Evolutionary conservation across 1,284 basidiomycete species (phyloP).

Genomic region (Coriolopsis trogii): DNA sequence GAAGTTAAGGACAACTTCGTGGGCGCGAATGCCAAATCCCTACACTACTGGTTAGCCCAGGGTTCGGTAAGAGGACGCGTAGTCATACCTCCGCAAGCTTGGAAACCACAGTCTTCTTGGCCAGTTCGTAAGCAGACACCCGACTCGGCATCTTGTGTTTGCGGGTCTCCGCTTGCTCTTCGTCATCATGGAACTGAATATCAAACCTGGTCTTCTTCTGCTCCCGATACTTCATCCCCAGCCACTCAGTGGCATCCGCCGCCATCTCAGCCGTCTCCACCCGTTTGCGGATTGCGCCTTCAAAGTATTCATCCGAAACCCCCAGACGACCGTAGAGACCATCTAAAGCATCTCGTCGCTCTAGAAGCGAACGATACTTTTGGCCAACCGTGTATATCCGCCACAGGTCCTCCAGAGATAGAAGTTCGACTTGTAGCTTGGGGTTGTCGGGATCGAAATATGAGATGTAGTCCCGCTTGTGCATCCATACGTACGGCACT

Average conservation of each 20-base stretch:
- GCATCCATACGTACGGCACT: slow-evolving; percentile 94
- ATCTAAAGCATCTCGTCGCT: slow-evolving; percentile 68
- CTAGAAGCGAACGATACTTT: slow-evolving; percentile 83
- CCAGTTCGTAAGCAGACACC: slow-evolving; percentile 84
- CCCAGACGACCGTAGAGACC: slow-evolving; percentile 68
- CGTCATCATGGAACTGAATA: slow-evolving; percentile 73
- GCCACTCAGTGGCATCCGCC: slow-evolving; percentile 91
- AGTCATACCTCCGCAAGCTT: slow-evolving; percentile 73
- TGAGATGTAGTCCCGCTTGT: slow-evolving; percentile 90
- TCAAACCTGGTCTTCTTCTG: slow-evolving; percentile 75
- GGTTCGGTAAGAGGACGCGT: slow-evolving; percentile 1
- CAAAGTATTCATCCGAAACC: slow-evolving; percentile 73
- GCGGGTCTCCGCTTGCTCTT: slow-evolving; percentile 53
- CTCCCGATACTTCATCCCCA: slow-evolving; percentile 83
- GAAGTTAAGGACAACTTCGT: slow-evolving; percentile 84
- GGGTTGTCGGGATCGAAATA: slow-evolving; percentile 70
- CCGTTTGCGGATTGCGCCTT: slow-evolving; percentile 61
- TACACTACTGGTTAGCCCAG: slow-evolving; percentile 32
- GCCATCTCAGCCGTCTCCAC: slow-evolving; percentile 87
- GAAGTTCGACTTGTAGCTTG: slow-evolving; percentile 61
- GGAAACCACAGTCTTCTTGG: slow-evolving; percentile 78
- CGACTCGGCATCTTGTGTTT: slow-evolving; percentile 85
- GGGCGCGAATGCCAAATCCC: slow-evolving; percentile 81
- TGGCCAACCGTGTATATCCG: slow-evolving; percentile 84
- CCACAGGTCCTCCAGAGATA: slow-evolving; percentile 86